phyloP scores from a whole-genome alignment of 2,329 filamentous ascomycete species.

The Penicillium sp. region DNA sequence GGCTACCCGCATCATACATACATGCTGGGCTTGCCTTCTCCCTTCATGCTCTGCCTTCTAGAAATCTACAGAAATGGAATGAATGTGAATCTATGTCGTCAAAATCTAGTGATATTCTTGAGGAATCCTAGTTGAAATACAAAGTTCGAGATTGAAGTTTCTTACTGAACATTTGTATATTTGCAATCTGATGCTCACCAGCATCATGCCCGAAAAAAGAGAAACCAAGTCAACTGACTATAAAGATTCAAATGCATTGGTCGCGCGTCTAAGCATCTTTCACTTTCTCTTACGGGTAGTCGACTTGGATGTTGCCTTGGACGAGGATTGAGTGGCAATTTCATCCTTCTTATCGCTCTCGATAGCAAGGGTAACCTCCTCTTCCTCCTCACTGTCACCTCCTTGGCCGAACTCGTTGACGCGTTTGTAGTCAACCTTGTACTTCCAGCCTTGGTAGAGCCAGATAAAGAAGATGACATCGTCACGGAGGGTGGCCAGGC shows the following conservation, averaged over 20 bases:
- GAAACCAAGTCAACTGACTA: neutral
- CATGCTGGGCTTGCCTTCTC: too few species aligned
- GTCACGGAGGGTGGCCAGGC: conserved; percentile 85
- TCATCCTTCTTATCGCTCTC: conserved; percentile 22
- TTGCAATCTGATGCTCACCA: neutral
- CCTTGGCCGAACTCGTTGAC: conserved; percentile 99
- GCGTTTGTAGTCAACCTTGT: conserved; percentile 83
- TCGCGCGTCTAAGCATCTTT: conserved; percentile 1
- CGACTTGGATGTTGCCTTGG: conserved; percentile 27
- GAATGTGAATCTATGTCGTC: too few species aligned
- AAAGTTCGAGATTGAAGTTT: neutral
- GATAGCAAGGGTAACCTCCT: conserved; percentile 37
- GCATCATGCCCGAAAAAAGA: neutral
- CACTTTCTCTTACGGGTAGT: conserved; percentile 38
- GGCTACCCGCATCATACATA: too few species aligned
- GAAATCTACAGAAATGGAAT: too few species aligned
- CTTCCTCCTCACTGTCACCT: conserved; percentile 73
- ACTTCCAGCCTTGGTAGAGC: conserved; percentile 88
- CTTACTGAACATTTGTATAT: neutral
- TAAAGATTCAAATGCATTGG: neutral
- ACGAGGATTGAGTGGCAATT: conserved; percentile 27
- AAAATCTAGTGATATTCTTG: neutral
- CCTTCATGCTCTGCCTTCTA: too few species aligned
- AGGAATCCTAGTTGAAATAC: neutral
- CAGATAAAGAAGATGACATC: conserved; percentile 99